Evolutionary conservation across 345 rosid species (phyloP), one percentile per base, ranked within the genome.

Genomic region (Gossypium thurberi): DNA sequence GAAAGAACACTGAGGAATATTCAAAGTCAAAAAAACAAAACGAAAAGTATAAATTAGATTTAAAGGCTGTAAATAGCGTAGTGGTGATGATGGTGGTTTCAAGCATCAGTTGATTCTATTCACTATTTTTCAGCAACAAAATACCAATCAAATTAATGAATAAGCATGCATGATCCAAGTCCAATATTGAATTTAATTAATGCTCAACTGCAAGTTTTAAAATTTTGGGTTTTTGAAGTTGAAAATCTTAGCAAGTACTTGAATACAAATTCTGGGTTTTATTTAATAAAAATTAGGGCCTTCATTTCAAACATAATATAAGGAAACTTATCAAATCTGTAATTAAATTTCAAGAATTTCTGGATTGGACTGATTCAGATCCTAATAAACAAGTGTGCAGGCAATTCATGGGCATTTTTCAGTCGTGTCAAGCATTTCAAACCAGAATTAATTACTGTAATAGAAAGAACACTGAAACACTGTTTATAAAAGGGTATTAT

Each of bases 11-110:
- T n/a, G 58, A 53, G 4, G 48, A 43, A 46, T 17, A 66, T 74
- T 82, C 81, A 67, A 79, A 82, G 81, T 74, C 80, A 70, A 70
- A 6, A 13, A 8, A 4, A 33, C 4, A 12, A 3, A 43, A 74
- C 20, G 20, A 0, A 15, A 72, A 65, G 40, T 6, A 8, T 33
- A 33, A 33, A 59, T 62, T 62, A 47, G 15, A 65, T 6, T 51
- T 33, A 11, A 43, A 1, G 9, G 69, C 17, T 2, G 51, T 18
- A 40, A 65, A 12, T 5, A 11, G 37, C 51, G 7, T 43, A 52
- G 52, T 21, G 37, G 37, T 33, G 6, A 33, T 33, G 37, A n/a
- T 65, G 53, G 53, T 65, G 6, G 37, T 33, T 6, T 65, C 53
- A 21, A 44, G 33, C 70, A 20, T 44, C 70, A 20, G 6, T 10